A percentile compares a stretch with the other conserved stretches of the same genome.
Evolutionary conservation across 768 basidiomycete genomes (phyloP).

Genomic region (Phylloporus sp.): DNA sequence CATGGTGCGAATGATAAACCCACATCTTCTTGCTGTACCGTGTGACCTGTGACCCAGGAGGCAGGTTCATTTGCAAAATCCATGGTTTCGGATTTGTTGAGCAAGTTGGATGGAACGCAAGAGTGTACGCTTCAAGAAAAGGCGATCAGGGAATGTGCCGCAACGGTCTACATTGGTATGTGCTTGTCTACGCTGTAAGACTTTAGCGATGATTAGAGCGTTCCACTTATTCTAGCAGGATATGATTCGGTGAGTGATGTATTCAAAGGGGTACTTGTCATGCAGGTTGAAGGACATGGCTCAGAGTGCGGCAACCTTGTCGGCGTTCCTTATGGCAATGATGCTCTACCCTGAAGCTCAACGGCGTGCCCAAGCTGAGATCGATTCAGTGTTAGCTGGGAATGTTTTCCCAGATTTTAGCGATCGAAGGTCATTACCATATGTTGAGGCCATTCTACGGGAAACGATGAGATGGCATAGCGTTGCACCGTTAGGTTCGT

Average conservation of each 20-base stretch:
- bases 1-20: conserved; percentile 17
- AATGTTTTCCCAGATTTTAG: conserved; percentile 23
- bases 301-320: conserved; percentile 23
- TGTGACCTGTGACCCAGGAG: conserved; percentile 15
- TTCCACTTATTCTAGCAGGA: conserved; percentile 15
- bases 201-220: background rate
- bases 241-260: conserved; percentile 22
- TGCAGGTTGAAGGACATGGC: background rate
- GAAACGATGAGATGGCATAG: conserved; percentile 34
- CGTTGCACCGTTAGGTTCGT: conserved; percentile 28
- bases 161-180: conserved; percentile 31
- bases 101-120: conserved; percentile 13
- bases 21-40: background rate
- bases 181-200: background rate
- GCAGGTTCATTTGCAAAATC: conserved; percentile 23
- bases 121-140: conserved; percentile 18
- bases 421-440: conserved; percentile 24
- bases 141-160: conserved; percentile 26
- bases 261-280: background rate
- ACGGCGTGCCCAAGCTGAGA: conserved; percentile 28
- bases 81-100: conserved; percentile 29
- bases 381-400: conserved; percentile 20
- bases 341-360: conserved; percentile 30
- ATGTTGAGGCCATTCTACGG: conserved; percentile 29
- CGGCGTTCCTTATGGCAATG: conserved; percentile 28